Percentiles rank a stretch among this genome's conserved stretches.
Conservation (phyloP, 2,329 filamentous ascomycete genomes). For the Myriangium duriaei region DNA sequence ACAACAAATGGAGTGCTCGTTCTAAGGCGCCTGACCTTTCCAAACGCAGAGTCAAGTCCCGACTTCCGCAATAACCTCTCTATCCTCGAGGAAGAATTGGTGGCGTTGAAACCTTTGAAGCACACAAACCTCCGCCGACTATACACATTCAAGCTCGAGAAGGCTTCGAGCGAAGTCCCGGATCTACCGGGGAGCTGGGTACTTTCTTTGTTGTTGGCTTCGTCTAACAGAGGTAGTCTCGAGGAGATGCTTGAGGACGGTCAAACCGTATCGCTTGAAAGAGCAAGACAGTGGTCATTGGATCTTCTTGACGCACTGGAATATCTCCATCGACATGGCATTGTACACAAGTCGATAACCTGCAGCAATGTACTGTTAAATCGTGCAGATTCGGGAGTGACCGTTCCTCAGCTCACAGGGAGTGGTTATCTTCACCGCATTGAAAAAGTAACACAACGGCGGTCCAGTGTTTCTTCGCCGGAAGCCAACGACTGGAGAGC, state of each 20-base stretch:
- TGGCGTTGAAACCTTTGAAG: conserved; percentile 58
- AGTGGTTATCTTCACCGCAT: conserved; percentile 48
- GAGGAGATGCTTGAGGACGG: conserved; percentile 71
- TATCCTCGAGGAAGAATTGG: conserved; percentile 62
- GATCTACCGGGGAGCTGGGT: conserved; percentile 43
- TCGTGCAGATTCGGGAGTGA: conserved; percentile 51
- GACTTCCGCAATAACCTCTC: conserved; percentile 49
- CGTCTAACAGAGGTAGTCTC: conserved; percentile 71
- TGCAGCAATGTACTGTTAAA: conserved; percentile 68
- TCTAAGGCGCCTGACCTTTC: conserved; percentile 1
- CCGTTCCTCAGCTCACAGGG: conserved; percentile 61
- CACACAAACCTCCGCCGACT: conserved; percentile 70
- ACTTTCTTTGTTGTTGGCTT: conserved; percentile 61
- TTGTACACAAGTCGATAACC: conserved; percentile 69
- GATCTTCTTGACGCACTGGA: conserved; percentile 81
- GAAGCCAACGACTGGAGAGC: conserved; percentile 31
- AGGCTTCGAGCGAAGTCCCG: conserved; percentile 4
- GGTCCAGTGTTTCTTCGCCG: not conserved
- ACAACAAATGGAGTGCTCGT: not conserved
- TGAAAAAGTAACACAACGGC: conserved; percentile 34
- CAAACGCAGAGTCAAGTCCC: not conserved
- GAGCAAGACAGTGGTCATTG: conserved; percentile 78
- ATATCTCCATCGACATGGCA: conserved; percentile 72
- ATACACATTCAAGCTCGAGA: conserved; percentile 59
- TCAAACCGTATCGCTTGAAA: conserved; percentile 49